A percentile compares a stretch with the other conserved stretches of the same genome.
These are phyloP conservation scores for Purpureocillium lavendulum DNA, from an alignment of 2,329 filamentous ascomycete genomes.

Conservation along the genomic window DNA sequence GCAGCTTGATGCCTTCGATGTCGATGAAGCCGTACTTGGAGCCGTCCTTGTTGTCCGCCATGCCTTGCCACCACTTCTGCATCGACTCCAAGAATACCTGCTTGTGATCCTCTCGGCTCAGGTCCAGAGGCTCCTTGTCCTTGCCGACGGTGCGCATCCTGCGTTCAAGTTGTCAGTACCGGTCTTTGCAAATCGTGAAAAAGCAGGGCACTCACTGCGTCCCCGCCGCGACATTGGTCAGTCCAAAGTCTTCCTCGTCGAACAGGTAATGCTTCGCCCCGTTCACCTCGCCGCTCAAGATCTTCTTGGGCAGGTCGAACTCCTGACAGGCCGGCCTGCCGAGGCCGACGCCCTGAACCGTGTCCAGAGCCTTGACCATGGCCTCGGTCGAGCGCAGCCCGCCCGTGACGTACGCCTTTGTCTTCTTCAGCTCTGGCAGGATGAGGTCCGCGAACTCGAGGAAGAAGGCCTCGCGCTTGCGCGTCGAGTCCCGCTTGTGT, in stretches of 20 bases:
- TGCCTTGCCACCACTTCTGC: too few species aligned
- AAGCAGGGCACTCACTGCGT: too few species aligned
- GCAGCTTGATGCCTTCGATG: constrained; percentile 19
- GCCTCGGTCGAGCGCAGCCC: constrained; percentile 45
- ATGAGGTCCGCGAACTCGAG: constrained; percentile 50
- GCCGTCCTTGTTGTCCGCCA: too few species aligned
- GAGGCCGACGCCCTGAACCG: constrained; percentile 52
- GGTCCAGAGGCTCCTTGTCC: too few species aligned
- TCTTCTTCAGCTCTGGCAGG: constrained; percentile 34
- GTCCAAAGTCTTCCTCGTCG: constrained; percentile 42
- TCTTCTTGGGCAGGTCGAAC: constrained; percentile 16
- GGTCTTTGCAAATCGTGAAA: too few species aligned
- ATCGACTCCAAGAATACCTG: too few species aligned
- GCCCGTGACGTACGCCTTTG: constrained; percentile 50
- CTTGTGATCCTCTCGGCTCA: too few species aligned
- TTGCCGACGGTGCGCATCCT: too few species aligned
- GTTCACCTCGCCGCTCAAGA: constrained; percentile 23
- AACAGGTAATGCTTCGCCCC: constrained; percentile 38
- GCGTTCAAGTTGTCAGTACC: too few species aligned
- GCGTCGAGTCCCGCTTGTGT: constrained; percentile 44
- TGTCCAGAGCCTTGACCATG: constrained; percentile 49
- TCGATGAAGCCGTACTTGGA: constrained; percentile 22
- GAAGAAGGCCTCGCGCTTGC: constrained; percentile 51
- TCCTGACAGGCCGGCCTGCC: constrained; percentile 25
- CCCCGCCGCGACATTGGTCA: constrained; percentile 18